These are phyloP conservation scores for Edaphochlamys debaryana DNA, from an alignment of 139 green algal genomes.

Conservation along the genomic window DNA sequence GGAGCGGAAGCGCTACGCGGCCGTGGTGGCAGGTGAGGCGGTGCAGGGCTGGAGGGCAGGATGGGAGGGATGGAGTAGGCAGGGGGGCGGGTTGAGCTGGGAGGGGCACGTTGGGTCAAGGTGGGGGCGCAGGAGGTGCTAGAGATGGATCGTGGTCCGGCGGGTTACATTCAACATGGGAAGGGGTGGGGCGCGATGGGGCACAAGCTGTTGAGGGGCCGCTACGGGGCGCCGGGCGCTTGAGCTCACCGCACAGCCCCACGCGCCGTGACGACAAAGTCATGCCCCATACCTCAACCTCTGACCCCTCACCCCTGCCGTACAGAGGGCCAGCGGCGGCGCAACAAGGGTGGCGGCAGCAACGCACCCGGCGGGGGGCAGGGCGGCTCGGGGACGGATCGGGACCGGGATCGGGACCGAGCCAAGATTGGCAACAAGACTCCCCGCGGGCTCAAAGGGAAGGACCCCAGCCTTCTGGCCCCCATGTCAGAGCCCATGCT, in stretches of 20 bases:
- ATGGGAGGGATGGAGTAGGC: too few relatives aligned
- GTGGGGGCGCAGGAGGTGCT: too few relatives aligned
- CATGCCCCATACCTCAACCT: background rate
- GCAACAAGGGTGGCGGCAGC: constrained; percentile 45
- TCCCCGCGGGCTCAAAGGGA: constrained; percentile 11
- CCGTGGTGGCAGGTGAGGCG: constrained; percentile 30
- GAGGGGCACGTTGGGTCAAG: too few relatives aligned
- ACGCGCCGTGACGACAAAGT: too few relatives aligned
- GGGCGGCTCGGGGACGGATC: background rate
- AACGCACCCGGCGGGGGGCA: background rate
- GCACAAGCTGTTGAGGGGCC: background rate
- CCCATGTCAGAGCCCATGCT: background rate
- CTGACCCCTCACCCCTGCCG: background rate
- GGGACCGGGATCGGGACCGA: background rate
- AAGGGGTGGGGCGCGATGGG: background rate
- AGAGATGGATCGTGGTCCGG: too few relatives aligned
- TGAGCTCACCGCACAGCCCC: too few relatives aligned
- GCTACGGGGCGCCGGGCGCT: too few relatives aligned
- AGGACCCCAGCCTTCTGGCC: background rate
- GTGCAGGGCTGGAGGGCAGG: background rate
- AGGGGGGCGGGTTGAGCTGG: background rate
- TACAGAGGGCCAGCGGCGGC: constrained; percentile 46
- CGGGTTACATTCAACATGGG: too few relatives aligned
- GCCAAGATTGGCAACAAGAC: constrained; percentile 34
- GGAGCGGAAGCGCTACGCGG: constrained; percentile 43